Evolutionary conservation across 2,329 filamentous ascomycete species (phyloP).

Genomic region (Cordyceps militaris): DNA sequence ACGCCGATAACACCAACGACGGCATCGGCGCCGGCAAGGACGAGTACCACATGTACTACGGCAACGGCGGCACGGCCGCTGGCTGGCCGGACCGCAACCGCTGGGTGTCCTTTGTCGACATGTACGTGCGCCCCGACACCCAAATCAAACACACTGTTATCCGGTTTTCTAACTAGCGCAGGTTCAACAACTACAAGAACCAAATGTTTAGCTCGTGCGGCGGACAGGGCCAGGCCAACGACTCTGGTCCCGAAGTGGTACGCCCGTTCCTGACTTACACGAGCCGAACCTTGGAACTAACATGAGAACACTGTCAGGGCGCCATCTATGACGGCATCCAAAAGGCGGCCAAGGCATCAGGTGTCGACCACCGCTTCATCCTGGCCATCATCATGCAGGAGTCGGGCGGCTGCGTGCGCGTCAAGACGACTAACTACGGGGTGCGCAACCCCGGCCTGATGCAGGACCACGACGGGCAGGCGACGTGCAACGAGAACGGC

Average conservation of each 20-base stretch:
- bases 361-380: slow-evolving; percentile 35
- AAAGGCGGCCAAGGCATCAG: slow-evolving; percentile 20
- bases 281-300: not conserved
- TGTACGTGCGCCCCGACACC: slow-evolving; percentile 16
- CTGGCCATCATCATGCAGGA: slow-evolving; percentile 39
- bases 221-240: slow-evolving; percentile 13
- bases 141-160: not conserved
- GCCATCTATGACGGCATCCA: slow-evolving; percentile 28
- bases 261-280: not conserved
- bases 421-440: slow-evolving; percentile 32
- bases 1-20: slow-evolving; percentile 14
- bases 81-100: slow-evolving; percentile 24
- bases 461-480: slow-evolving; percentile 30
- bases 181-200: slow-evolving; percentile 23
- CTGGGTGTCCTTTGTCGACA: slow-evolving; percentile 25
- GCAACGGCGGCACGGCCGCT: slow-evolving; percentile 21
- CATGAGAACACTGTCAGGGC: slow-evolving; percentile 4
- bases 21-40: slow-evolving; percentile 20
- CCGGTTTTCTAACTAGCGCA: not conserved
- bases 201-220: slow-evolving; percentile 19
- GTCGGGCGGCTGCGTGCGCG: slow-evolving; percentile 37
- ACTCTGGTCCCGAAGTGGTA: slow-evolving; percentile 19
- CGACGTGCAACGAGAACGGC: slow-evolving; percentile 28
- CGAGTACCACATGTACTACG: slow-evolving; percentile 24
- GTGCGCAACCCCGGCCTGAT: slow-evolving; percentile 36